A percentile compares a stretch with the other conserved stretches of the same genome.
Evolutionary conservation across 1,139 yeast species (phyloP).

Genomic region (Protomyces lactucae-debilis): DNA sequence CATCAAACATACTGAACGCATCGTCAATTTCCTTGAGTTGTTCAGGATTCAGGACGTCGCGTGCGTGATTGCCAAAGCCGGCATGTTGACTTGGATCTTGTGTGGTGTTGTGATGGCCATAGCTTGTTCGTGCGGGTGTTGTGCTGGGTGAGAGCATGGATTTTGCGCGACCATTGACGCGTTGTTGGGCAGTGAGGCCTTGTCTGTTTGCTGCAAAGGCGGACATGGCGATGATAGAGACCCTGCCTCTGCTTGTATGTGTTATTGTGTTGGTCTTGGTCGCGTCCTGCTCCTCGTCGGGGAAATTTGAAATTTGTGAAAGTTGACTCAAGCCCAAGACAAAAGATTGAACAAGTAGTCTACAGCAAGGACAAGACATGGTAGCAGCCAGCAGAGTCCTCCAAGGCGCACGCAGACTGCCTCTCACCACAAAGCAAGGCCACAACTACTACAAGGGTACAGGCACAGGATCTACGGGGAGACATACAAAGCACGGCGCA

Average conservation of each 20-base stretch:
- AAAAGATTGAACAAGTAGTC: no score
- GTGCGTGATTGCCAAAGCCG: not conserved
- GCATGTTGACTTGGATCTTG: not conserved
- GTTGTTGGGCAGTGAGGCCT: not conserved
- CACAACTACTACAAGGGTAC: constrained; percentile 82
- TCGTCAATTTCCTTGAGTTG: constrained; percentile 90
- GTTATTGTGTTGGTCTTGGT: not conserved
- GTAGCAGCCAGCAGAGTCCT: not conserved
- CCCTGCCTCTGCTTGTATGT: not conserved
- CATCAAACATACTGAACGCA: constrained; percentile 87
- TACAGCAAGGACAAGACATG: not conserved
- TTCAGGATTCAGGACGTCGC: constrained; percentile 66
- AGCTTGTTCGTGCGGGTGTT: not conserved
- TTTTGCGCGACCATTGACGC: not conserved
- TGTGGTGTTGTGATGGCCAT: not conserved
- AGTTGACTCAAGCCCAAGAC: no score
- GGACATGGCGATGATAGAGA: not conserved
- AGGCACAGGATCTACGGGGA: constrained; percentile 88
- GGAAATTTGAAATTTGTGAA: not conserved
- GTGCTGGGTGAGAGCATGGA: not conserved
- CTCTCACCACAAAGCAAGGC: constrained; percentile 87
- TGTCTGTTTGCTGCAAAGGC: not conserved
- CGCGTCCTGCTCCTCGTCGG: not conserved
- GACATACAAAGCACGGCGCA: constrained; percentile 64
- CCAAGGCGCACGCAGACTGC: constrained; percentile 49